A percentile compares a stretch with the other conserved stretches of the same genome.
These are phyloP conservation scores for Saksenaea oblongispora DNA, from an alignment of 371 early-diverging fungal species.

Conservation along the genomic window DNA sequence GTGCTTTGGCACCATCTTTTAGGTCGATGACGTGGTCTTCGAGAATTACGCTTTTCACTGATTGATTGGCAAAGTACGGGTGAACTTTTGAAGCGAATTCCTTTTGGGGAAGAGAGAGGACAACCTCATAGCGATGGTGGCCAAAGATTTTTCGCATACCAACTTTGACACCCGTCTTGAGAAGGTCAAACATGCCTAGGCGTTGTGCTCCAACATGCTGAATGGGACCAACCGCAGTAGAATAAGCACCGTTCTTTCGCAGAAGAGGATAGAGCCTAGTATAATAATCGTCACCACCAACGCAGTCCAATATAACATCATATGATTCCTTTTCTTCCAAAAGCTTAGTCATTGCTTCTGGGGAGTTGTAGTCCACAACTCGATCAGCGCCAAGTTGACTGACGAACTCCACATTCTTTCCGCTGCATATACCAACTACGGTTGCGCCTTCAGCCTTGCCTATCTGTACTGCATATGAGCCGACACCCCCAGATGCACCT, in stretches of 20 bases:
- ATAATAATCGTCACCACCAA: conserved; percentile 57
- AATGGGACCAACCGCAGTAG: conserved; percentile 48
- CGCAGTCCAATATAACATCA: conserved; percentile 53
- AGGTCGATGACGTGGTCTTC: conserved; percentile 26
- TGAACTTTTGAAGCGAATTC: not conserved
- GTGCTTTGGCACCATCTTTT: conserved; percentile 43
- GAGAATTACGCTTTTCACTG: conserved; percentile 11
- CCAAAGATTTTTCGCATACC: conserved; percentile 13
- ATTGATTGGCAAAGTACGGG: conserved; percentile 6
- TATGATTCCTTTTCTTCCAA: conserved; percentile 23
- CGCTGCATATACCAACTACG: conserved; percentile 69
- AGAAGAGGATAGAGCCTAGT: conserved; percentile 28
- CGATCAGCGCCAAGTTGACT: conserved; percentile 60
- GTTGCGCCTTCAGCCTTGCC: conserved; percentile 57
- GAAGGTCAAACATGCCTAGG: conserved; percentile 14
- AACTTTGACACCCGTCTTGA: conserved; percentile 8
- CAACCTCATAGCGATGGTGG: conserved; percentile 9
- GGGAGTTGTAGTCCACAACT: conserved; percentile 56
- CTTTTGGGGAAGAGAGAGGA: conserved; percentile 11
- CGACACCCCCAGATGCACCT: conserved; percentile 66
- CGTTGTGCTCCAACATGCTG: conserved; percentile 21
- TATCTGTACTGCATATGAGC: conserved; percentile 63
- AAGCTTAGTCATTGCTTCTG: conserved; percentile 26
- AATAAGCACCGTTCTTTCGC: conserved; percentile 35
- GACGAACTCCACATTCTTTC: conserved; percentile 50